Base-by-base conservation (phyloP, 164 flowering plant species). In the Akebia trifoliata region DNA sequence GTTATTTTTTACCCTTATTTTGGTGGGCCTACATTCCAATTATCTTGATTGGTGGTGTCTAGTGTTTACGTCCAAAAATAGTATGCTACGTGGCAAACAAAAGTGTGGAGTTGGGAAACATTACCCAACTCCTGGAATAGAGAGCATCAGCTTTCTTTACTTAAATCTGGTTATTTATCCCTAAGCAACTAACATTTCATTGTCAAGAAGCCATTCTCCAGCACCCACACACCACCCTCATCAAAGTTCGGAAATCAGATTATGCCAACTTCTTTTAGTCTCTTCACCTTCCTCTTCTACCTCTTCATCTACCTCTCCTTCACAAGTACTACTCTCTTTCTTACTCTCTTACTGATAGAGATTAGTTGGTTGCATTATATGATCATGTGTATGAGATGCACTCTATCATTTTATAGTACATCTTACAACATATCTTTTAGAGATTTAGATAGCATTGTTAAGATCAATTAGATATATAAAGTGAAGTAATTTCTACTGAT, bases 381-480 rank as follows among this genome's bases (percentile, higher is more conserved):
- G n/a, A n/a, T n/a, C n/a, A n/a, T n/a, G n/a, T n/a, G n/a, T n/a
- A n/a, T n/a, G n/a, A n/a, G n/a, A n/a, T n/a, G n/a, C n/a, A n/a
- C n/a, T n/a, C n/a, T n/a, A n/a, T n/a, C n/a, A n/a, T n/a, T n/a
- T n/a, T n/a, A n/a, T n/a, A n/a, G n/a, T n/a, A n/a, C n/a, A n/a
- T n/a, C n/a, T n/a, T n/a, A n/a, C n/a, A n/a, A n/a, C n/a, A n/a
- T n/a, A n/a, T n/a, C n/a, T n/a, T n/a, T n/a, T n/a, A n/a, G n/a
- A n/a, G n/a, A n/a, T n/a, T n/a, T n/a, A n/a, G n/a, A n/a, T n/a
- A n/a, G n/a, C n/a, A n/a, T n/a, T n/a, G n/a, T n/a, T n/a, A n/a
- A n/a, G n/a, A n/a, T n/a, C n/a, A n/a, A 26, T 1, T 24, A 25
- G 6, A 9, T 80, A 80, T 40, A 24, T 82, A 15, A 21, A 21